Evolutionary conservation across 2,329 filamentous ascomycete species (phyloP).

Genomic region (Fusarium bulbicola): DNA sequence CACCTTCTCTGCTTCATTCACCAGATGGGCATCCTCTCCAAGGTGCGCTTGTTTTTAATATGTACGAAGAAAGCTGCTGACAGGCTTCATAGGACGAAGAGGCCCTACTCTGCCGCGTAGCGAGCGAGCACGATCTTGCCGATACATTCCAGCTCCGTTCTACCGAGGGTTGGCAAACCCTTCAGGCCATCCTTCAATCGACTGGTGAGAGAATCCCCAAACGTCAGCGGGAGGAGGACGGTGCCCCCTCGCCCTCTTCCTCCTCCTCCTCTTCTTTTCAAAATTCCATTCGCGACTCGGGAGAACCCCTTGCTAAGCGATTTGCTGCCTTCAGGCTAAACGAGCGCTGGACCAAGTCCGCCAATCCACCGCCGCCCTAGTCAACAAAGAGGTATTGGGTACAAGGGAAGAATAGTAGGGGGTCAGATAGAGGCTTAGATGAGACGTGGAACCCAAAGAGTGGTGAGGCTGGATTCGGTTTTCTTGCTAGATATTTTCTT

Average conservation of each 20-base stretch:
- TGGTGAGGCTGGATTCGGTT: slow-evolving; percentile 1
- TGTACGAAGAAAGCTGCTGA: background rate
- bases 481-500: slow-evolving; percentile 15
- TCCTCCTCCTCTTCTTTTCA: slow-evolving; percentile 43
- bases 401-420: background rate
- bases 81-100: slow-evolving; percentile 78
- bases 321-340: slow-evolving; percentile 73
- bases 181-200: slow-evolving; percentile 92
- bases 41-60: slow-evolving; percentile 65
- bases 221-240: slow-evolving; percentile 58
- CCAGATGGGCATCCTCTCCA: slow-evolving; percentile 80
- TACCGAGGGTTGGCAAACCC: slow-evolving; percentile 91
- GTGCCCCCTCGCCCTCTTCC: slow-evolving; percentile 42
- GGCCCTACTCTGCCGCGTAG: slow-evolving; percentile 83
- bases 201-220: slow-evolving; percentile 96
- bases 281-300: slow-evolving; percentile 48
- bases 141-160: slow-evolving; percentile 86
- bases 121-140: slow-evolving; percentile 80
- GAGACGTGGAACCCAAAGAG: background rate
- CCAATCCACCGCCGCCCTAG: slow-evolving; percentile 39
- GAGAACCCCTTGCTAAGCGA: slow-evolving; percentile 70
- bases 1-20: slow-evolving; percentile 91
- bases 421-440: background rate
- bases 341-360: slow-evolving; percentile 46
- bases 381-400: slow-evolving; percentile 23